Evolutionary conservation across 148 eudicot genomes (phyloP).

Genomic region (Drosera capensis): DNA sequence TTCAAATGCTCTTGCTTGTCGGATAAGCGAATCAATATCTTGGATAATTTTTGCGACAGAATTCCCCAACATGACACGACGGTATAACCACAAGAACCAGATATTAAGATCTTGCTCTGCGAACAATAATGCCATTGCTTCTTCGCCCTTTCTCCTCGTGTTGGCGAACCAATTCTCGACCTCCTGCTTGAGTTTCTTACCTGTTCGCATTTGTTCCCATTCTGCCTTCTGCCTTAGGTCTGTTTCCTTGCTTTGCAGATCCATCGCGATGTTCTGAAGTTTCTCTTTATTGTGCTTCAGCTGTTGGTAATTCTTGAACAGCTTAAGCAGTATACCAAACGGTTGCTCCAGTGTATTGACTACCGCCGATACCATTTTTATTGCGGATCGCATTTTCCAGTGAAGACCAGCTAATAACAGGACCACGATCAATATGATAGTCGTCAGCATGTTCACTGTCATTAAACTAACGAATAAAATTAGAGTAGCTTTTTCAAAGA

Average conservation of each 20-base stretch:
- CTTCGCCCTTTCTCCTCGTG: slow-evolving; percentile 5
- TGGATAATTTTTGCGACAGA: slow-evolving; percentile 3
- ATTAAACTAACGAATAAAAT: no score
- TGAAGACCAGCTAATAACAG: neutral
- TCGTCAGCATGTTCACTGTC: no score
- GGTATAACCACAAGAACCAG: slow-evolving; percentile 5
- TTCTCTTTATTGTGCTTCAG: neutral
- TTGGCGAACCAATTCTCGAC: slow-evolving; percentile 14
- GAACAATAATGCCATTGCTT: neutral
- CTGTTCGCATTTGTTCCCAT: slow-evolving; percentile 5
- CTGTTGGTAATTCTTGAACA: neutral
- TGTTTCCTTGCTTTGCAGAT: neutral
- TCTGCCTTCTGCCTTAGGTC: neutral
- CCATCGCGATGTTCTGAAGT: neutral
- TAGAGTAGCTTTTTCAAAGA: no score
- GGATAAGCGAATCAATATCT: slow-evolving; percentile 4
- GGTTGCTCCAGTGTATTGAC: neutral
- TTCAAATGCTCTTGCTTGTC: neutral
- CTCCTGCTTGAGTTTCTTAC: slow-evolving; percentile 14
- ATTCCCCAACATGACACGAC: slow-evolving; percentile 14
- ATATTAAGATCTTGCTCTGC: neutral
- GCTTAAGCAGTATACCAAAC: neutral
- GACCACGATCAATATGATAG: no score
- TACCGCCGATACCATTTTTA: neutral
- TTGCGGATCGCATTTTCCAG: neutral